A percentile compares a stretch with the other conserved stretches of the same genome.
Evolutionary conservation across 2,329 filamentous ascomycete species (phyloP).

Genomic region (Stemphylium vesicarium): DNA sequence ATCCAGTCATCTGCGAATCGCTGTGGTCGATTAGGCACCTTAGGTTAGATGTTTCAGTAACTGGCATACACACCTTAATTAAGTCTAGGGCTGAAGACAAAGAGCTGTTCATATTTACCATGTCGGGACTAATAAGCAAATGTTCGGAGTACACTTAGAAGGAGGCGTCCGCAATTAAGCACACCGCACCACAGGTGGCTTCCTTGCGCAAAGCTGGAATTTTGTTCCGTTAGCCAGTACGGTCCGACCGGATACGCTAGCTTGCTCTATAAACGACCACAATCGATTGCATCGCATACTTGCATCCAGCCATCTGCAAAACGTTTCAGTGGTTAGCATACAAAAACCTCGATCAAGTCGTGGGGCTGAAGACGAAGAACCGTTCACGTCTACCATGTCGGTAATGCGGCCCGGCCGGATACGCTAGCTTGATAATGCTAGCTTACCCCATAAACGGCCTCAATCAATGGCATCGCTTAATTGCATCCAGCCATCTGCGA

Average conservation of each 20-base stretch:
- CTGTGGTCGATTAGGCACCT: not conserved
- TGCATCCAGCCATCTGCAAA: not conserved
- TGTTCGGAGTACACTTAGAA: too few relatives aligned
- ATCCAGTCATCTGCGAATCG: conserved; percentile 3
- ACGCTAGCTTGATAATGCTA: conserved; percentile 4
- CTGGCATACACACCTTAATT: conserved; percentile 1
- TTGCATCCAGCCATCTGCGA: not conserved
- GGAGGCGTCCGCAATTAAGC: not conserved
- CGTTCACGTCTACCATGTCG: not conserved
- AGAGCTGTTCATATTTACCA: not conserved
- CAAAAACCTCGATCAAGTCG: not conserved
- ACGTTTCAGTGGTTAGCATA: not conserved
- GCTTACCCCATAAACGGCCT: not conserved
- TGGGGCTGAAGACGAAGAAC: not conserved
- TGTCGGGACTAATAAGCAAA: not conserved
- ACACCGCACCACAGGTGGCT: not conserved
- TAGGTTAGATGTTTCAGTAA: not conserved
- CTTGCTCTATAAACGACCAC: not conserved
- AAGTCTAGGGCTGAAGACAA: conserved; percentile 3
- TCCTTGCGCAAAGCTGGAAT: too few relatives aligned
- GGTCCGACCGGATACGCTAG: not conserved
- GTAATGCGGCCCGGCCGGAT: not conserved
- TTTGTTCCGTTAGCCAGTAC: not conserved
- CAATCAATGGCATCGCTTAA: not conserved
- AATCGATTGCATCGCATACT: not conserved